Percentiles rank a stretch among this genome's conserved stretches.
Evolutionary conservation across 164 flowering plant genomes (phyloP).

Genomic region (Protea cynaroides): DNA sequence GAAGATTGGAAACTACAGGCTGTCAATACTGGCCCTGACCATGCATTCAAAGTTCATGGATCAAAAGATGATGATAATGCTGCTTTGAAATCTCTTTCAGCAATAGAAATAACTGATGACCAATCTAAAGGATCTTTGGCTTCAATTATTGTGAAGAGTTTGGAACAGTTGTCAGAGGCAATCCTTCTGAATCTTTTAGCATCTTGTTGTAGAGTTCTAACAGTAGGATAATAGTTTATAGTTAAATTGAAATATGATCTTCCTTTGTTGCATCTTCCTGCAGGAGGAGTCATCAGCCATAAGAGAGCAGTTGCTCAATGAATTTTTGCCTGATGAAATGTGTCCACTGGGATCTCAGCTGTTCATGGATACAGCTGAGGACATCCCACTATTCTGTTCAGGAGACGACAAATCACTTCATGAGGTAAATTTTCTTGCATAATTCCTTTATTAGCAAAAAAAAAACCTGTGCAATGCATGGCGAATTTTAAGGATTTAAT

Average conservation of each 20-base stretch:
- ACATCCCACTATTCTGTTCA: slow-evolving; percentile 26
- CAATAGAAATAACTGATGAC: slow-evolving; percentile 35
- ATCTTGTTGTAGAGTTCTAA: background rate
- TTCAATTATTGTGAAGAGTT: slow-evolving; percentile 49
- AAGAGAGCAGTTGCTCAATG: slow-evolving; percentile 53
- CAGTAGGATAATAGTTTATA: background rate
- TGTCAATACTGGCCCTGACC: slow-evolving; percentile 23
- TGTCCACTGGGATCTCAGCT: slow-evolving; percentile 62
- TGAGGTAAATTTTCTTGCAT: slow-evolving; percentile 37
- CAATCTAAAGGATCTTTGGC: slow-evolving; percentile 53
- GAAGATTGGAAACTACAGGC: slow-evolving; percentile 69
- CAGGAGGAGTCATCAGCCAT: slow-evolving; percentile 52
- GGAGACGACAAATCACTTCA: slow-evolving; percentile 20
- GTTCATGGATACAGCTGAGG: slow-evolving; percentile 32
- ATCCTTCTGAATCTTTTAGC: slow-evolving; percentile 6
- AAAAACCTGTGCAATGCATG: no score
- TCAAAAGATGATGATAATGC: slow-evolving; percentile 65
- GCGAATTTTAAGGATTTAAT: no score
- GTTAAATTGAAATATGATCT: background rate
- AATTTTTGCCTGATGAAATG: slow-evolving; percentile 81
- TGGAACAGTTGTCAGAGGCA: slow-evolving; percentile 56
- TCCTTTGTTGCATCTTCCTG: slow-evolving; percentile 16
- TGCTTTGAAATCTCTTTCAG: slow-evolving; percentile 58
- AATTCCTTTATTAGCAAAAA: no score
- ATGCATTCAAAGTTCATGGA: slow-evolving; percentile 39